These are phyloP conservation scores for Friedmanniomyces simplex DNA, from an alignment of 495 filamentous ascomycete genomes.

Conservation along the genomic window DNA sequence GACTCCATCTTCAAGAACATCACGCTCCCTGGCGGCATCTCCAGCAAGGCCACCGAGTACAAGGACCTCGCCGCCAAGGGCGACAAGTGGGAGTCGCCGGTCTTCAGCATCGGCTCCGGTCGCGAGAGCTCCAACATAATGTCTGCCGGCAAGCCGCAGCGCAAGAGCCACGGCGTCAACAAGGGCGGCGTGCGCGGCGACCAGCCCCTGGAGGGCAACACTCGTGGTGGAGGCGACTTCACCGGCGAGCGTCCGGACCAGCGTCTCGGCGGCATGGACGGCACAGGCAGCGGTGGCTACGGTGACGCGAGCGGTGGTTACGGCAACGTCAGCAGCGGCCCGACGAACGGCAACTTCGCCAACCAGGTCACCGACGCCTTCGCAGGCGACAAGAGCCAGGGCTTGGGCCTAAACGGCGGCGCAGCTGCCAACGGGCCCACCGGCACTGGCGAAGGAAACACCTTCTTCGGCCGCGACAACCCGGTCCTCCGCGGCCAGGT, in stretches of 20 bases:
- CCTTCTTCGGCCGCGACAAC: constrained; percentile 38
- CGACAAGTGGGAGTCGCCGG: constrained; percentile 86
- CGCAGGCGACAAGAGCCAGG: constrained; percentile 37
- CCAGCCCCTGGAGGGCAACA: constrained; percentile 27
- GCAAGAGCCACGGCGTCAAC: constrained; percentile 51
- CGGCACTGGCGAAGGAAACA: constrained; percentile 22
- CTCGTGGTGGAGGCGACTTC: constrained; percentile 16
- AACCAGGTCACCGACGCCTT: constrained; percentile 43
- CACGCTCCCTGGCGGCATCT: constrained; percentile 80
- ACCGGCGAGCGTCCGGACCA: constrained; percentile 10
- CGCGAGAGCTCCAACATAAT: constrained; percentile 61
- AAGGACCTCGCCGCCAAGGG: constrained; percentile 78
- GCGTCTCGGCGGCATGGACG: constrained; percentile 11
- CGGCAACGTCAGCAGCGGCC: constrained; percentile 11
- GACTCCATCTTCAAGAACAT: constrained; percentile 86
- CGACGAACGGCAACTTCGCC: constrained; percentile 31
- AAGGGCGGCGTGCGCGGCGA: constrained; percentile 32
- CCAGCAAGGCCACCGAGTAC: constrained; percentile 90
- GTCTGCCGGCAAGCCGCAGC: constrained; percentile 47
- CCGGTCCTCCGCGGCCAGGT: constrained; percentile 37
- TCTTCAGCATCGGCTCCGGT: constrained; percentile 84
- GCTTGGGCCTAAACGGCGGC: constrained; percentile 37
- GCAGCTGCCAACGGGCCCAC: constrained; percentile 3
- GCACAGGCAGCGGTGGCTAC: constrained; percentile 14
- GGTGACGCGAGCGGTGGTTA: constrained; percentile 14